Conservation (phyloP, 2,329 filamentous ascomycete species). For the Xylogone sp. region DNA sequence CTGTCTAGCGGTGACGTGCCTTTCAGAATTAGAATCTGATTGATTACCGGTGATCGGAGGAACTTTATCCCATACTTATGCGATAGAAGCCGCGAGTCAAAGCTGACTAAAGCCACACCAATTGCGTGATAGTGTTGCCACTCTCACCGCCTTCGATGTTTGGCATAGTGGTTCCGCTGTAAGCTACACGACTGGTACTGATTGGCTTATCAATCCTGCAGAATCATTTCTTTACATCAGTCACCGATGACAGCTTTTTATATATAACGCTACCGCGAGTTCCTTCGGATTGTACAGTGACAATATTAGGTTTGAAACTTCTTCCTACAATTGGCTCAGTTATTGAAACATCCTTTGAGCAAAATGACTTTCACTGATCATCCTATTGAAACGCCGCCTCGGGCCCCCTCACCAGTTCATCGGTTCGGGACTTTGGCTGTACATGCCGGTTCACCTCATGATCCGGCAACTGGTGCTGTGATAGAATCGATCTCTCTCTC, state of each 20-base stretch:
- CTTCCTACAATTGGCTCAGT: background rate
- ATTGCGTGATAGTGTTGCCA: background rate
- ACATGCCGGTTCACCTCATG: constrained; percentile 87
- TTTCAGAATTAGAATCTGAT: too few species aligned
- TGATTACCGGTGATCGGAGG: background rate
- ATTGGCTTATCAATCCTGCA: background rate
- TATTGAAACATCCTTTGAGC: background rate
- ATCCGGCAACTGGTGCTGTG: constrained; percentile 88
- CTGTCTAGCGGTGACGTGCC: too few species aligned
- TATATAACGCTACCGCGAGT: too few species aligned
- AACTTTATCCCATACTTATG: background rate
- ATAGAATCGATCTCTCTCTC: constrained; percentile 95
- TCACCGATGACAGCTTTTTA: background rate
- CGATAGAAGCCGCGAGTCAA: background rate
- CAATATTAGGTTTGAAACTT: background rate
- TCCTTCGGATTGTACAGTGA: too few species aligned
- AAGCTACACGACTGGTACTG: background rate
- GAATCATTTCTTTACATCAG: background rate
- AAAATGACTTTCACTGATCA: constrained; percentile 34
- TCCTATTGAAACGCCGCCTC: constrained; percentile 68
- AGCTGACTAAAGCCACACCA: background rate
- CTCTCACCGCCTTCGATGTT: background rate
- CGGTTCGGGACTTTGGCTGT: constrained; percentile 92
- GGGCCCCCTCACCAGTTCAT: constrained; percentile 69
- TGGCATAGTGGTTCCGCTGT: background rate